Evolutionary conservation across 2,329 filamentous ascomycete species (phyloP).

Genomic region (Aureobasidium subglaciale): DNA sequence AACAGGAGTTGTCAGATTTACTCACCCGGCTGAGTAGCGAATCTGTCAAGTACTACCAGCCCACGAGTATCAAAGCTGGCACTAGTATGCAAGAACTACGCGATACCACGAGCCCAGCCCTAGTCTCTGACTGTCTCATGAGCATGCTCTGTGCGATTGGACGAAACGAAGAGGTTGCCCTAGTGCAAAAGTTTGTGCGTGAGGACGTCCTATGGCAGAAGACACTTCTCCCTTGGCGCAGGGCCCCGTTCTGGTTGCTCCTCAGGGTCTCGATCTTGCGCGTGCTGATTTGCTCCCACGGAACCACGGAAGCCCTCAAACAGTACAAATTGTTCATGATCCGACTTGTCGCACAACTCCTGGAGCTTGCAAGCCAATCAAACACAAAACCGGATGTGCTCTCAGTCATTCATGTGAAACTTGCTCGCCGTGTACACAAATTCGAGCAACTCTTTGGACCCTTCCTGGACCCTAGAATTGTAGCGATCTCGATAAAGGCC

Average conservation of each 20-base stretch:
- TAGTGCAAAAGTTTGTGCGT: slow-evolving; percentile 52
- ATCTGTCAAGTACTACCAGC: slow-evolving; percentile 18
- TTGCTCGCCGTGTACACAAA: slow-evolving; percentile 22
- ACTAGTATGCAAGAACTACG: slow-evolving; percentile 46
- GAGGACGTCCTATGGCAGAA: slow-evolving; percentile 42
- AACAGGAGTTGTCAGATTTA: slow-evolving; percentile 14
- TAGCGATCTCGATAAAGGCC: not conserved
- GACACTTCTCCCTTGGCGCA: slow-evolving; percentile 51
- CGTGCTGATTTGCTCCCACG: slow-evolving; percentile 36
- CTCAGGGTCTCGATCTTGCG: slow-evolving; percentile 53
- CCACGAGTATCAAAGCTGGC: slow-evolving; percentile 42
- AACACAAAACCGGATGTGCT: slow-evolving; percentile 15
- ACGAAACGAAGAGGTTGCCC: slow-evolving; percentile 21
- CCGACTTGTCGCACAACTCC: slow-evolving; percentile 39
- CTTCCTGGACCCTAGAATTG: not conserved
- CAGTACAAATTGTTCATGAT: slow-evolving; percentile 26
- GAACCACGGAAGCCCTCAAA: not conserved
- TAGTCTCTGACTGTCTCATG: slow-evolving; percentile 56
- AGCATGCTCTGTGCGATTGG: slow-evolving; percentile 53
- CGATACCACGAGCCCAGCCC: slow-evolving; percentile 49
- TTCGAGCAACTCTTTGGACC: slow-evolving; percentile 11
- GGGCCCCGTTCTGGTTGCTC: slow-evolving; percentile 56
- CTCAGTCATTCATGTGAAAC: slow-evolving; percentile 23
- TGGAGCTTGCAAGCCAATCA: slow-evolving; percentile 32
- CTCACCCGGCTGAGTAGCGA: slow-evolving; percentile 17